Evolutionary conservation across 2,329 filamentous ascomycete species (phyloP).

Genomic region (Coniochaeta ligniaria): DNA sequence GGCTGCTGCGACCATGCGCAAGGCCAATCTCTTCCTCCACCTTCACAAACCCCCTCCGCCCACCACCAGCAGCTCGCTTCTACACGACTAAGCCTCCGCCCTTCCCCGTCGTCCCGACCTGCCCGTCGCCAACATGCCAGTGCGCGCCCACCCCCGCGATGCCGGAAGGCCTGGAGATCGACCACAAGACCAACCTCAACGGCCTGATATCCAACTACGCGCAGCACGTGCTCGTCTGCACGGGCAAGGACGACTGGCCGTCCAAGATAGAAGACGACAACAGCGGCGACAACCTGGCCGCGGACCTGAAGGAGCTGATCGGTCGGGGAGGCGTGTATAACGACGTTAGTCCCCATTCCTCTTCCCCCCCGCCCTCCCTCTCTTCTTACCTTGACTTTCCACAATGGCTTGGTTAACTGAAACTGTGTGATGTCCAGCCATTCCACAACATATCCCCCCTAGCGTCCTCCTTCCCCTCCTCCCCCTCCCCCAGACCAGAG

Average conservation of each 20-base stretch:
- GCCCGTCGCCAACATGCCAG: constrained; percentile 68
- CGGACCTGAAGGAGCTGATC: constrained; percentile 64
- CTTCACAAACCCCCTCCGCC: not conserved
- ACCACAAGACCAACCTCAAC: constrained; percentile 61
- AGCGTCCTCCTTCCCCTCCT: constrained; percentile 66
- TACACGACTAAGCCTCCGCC: constrained; percentile 11
- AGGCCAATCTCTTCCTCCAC: not conserved
- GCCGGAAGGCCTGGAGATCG: constrained; percentile 66
- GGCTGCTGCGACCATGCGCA: not conserved
- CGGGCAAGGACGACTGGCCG: constrained; percentile 72
- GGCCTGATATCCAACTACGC: constrained; percentile 72
- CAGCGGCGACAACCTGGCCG: constrained; percentile 56
- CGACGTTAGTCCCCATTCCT: constrained; percentile 44
- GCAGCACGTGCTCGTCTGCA: constrained; percentile 79
- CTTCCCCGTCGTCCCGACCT: constrained; percentile 44
- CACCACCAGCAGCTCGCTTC: not conserved
- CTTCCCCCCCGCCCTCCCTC: not conserved
- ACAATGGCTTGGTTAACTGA: too few relatives aligned
- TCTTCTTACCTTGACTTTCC: not conserved
- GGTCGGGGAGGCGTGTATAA: constrained; percentile 58
- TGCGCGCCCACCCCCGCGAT: constrained; percentile 62
- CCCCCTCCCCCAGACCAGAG: constrained; percentile 34
- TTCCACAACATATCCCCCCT: constrained; percentile 75
- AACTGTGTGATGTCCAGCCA: constrained; percentile 48
- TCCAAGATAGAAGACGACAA: constrained; percentile 81